These are phyloP conservation scores for Malus hybrid DNA, from an alignment of 331 rosid genomes.

Conservation along the genomic window DNA sequence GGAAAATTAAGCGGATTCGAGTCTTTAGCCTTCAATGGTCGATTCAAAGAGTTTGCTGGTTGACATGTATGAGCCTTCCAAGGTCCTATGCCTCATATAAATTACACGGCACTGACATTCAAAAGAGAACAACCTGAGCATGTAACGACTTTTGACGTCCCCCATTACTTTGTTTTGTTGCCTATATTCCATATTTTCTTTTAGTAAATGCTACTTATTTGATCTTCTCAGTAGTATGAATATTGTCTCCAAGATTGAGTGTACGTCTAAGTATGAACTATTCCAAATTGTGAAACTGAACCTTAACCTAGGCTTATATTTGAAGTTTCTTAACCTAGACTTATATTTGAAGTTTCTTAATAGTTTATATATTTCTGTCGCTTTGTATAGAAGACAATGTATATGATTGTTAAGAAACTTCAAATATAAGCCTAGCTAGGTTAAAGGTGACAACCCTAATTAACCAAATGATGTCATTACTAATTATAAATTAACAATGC, in stretches of 20 bases:
- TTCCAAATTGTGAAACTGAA: background rate
- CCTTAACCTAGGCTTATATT: background rate
- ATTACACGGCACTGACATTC: background rate
- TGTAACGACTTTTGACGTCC: background rate
- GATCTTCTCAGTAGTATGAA: background rate
- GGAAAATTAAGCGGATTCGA: background rate
- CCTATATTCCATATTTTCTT: background rate
- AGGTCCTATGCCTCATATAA: background rate
- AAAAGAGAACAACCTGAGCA: background rate
- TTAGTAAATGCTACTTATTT: background rate
- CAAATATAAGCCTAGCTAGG: background rate
- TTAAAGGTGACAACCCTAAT: background rate
- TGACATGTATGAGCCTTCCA: background rate
- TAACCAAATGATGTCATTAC: background rate
- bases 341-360: background rate
- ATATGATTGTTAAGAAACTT: background rate
- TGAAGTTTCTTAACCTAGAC: background rate
- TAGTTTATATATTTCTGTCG: background rate
- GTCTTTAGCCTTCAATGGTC: background rate
- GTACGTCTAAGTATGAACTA: background rate
- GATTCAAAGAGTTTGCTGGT: background rate
- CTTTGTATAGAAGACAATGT: background rate
- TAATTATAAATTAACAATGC: background rate
- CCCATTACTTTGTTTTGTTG: background rate
- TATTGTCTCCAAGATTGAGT: background rate